Conservation (phyloP, 2,329 filamentous ascomycete species). For the Teratosphaeria nubilosa region DNA sequence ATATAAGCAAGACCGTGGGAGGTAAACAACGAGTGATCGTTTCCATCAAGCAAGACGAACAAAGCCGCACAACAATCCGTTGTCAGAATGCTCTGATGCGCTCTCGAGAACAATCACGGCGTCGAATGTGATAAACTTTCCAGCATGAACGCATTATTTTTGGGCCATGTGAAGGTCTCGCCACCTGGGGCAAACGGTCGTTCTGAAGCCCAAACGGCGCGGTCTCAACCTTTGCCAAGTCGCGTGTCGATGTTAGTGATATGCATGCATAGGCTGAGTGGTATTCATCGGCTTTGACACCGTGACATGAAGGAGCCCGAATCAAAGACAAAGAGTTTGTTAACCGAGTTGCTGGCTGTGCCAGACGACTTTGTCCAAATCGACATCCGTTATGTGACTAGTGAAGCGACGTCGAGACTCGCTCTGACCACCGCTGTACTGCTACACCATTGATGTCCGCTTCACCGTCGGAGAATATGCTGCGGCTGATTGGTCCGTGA, state of each 20-base stretch:
- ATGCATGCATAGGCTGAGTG: neutral
- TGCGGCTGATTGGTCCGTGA: neutral
- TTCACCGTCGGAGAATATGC: neutral
- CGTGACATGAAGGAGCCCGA: neutral
- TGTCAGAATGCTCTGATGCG: neutral
- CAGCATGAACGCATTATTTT: neutral
- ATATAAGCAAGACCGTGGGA: neutral
- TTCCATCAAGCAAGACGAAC: neutral
- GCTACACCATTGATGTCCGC: neutral
- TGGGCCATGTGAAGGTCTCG: neutral
- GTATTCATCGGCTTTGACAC: neutral
- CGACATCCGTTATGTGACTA: neutral
- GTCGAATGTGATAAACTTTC: neutral
- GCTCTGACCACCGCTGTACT: neutral
- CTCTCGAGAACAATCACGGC: too few relatives aligned
- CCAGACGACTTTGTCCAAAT: neutral
- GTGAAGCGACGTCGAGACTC: neutral
- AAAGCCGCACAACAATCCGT: neutral
- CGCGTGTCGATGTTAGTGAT: neutral
- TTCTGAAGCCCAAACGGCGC: neutral
- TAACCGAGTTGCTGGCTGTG: neutral
- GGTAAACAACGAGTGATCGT: neutral
- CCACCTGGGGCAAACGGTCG: neutral
- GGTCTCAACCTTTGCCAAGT: neutral
- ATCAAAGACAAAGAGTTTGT: neutral